Evolutionary conservation across 2,329 filamentous ascomycete genomes (phyloP), one percentile per base, ranked within the genome.

Genomic region (Leptographium lundbergii): DNA sequence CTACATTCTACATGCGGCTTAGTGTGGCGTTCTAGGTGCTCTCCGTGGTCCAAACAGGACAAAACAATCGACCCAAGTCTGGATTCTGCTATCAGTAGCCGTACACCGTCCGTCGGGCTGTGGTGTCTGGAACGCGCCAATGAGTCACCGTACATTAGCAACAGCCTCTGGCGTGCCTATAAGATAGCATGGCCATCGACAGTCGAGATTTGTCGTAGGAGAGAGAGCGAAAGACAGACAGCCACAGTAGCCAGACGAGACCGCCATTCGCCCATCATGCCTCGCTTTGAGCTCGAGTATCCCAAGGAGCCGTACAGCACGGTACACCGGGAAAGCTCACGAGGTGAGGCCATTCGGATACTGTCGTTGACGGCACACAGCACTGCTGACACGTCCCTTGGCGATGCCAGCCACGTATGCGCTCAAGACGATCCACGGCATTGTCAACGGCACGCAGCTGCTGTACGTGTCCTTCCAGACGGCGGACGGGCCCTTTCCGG

Each of bases 381-480:
- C 19, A 19, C 42, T 14, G 36, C 34, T 54, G 36, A 54, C n/a
- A 29, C 17, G 11, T 3, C 25, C 6, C 25, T 53, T 59, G 14
- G 54, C 52, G 10, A 7, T 29, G 6, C 1, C 29, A 90, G 87
- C 81, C 56, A 79, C 78, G 56, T 95, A 95, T 68, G 83, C 89
- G 59, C 78, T 87, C 56, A 76, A 82, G 54, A 81, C 84, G 9
- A 89, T 95, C 67, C 88, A 95, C 70, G 69, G 72, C 60, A 87
- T 95, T 67, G 76, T 95, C 71, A 91, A 92, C 72, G 77, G 77
- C 24, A 81, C 81, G n/a, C 83, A 82, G 45, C 80, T 95, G 56
- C 77, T 94, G 19, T 86, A 95, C 72, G 84, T 95, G 66, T 90
- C 89, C 63, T 95, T 95, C 77, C 81, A 79, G 56, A 72, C 78